A percentile compares a stretch with the other conserved stretches of the same genome.
Evolutionary conservation across 352 stramenopile genomes (phyloP).

Genomic region (Pythium insidiosum): DNA sequence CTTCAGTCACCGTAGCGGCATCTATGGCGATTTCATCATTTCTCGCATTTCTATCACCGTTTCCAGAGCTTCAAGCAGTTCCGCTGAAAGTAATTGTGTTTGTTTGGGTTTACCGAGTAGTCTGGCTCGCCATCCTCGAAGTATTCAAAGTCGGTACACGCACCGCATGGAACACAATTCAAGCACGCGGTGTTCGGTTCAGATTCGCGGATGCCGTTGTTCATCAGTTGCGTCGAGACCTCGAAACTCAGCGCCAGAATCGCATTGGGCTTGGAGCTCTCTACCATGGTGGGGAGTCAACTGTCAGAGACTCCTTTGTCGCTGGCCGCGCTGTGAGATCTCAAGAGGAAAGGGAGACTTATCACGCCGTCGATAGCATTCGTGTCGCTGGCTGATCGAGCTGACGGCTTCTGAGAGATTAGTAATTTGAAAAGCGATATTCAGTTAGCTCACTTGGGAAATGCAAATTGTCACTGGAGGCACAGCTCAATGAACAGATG

Average conservation of each 20-base stretch:
- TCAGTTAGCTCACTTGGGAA: no score
- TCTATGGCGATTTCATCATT: slow-evolving; percentile 67
- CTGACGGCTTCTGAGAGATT: neutral
- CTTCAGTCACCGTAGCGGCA: no score
- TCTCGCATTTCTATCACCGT: slow-evolving; percentile 81
- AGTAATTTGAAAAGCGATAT: no score
- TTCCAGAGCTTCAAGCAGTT: slow-evolving; percentile 72
- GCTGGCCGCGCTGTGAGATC: slow-evolving; percentile 50
- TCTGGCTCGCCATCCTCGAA: slow-evolving; percentile 87
- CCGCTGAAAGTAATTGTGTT: slow-evolving; percentile 59
- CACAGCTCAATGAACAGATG: neutral
- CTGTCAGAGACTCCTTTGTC: slow-evolving; percentile 73
- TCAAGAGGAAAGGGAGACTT: neutral
- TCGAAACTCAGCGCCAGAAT: slow-evolving; percentile 69
- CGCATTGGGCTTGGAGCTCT: slow-evolving; percentile 66
- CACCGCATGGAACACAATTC: slow-evolving; percentile 54
- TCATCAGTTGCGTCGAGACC: no score
- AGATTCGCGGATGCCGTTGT: neutral
- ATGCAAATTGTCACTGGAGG: neutral
- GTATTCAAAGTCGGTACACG: slow-evolving; percentile 56
- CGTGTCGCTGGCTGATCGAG: neutral
- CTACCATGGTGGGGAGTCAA: slow-evolving; percentile 52
- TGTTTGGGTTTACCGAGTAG: slow-evolving; percentile 86
- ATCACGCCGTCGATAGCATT: neutral
- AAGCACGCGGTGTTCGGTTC: slow-evolving; percentile 49